Evolutionary conservation across 768 basidiomycete species (phyloP).

Genomic region (Amyloporia xantha): DNA sequence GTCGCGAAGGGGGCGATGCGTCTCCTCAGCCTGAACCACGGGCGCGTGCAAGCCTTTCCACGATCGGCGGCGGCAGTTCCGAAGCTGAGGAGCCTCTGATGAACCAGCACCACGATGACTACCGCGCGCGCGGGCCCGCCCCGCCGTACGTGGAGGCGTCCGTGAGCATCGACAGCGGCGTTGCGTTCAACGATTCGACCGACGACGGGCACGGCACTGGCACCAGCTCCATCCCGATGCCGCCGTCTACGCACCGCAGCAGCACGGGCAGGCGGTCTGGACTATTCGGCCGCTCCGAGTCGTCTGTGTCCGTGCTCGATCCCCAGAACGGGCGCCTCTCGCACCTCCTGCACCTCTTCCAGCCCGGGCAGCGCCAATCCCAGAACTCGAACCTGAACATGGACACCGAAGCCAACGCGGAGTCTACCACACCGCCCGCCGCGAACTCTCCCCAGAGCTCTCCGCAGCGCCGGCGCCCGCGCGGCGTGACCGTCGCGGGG

Average conservation of each 20-base stretch:
- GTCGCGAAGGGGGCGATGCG: neutral
- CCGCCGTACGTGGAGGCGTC: conserved; percentile 57
- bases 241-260: neutral
- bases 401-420: conserved; percentile 7
- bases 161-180: conserved; percentile 13
- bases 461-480: conserved; percentile 6
- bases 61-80: conserved; percentile 8
- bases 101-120: conserved; percentile 13
- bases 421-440: neutral
- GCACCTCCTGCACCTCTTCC: neutral
- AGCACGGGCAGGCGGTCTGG: neutral
- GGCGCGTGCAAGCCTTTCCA: conserved; percentile 16
- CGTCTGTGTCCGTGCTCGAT: neutral
- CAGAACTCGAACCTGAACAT: no score
- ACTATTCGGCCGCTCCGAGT: conserved; percentile 1
- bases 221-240: neutral
- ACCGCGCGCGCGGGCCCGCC: conserved; percentile 43
- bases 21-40: neutral
- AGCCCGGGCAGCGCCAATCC: neutral
- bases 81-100: conserved; percentile 21
- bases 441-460: conserved; percentile 7
- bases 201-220: conserved; percentile 6
- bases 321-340: conserved; percentile 2
- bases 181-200: conserved; percentile 26
- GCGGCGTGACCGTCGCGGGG: conserved; percentile 4